Conservation (phyloP, 164 flowering plant genomes). For the Protea cynaroides region DNA sequence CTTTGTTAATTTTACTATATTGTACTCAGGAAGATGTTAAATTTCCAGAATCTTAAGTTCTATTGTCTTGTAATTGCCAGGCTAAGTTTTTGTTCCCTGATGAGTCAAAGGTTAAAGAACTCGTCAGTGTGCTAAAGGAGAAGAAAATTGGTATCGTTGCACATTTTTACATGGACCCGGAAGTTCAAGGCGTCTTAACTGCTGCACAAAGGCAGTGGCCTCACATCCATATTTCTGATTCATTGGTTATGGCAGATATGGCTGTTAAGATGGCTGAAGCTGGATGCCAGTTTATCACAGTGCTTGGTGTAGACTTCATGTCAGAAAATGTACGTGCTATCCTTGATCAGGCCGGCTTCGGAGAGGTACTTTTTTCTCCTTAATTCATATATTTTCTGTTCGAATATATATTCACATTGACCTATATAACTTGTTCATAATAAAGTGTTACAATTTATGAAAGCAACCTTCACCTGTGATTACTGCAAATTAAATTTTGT, state of each 20-base stretch:
- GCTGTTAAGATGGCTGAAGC: slow-evolving; percentile 94
- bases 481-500: slow-evolving; percentile 13
- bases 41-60: slow-evolving; percentile 15
- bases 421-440: too few relatives aligned
- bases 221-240: slow-evolving; percentile 89
- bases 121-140: slow-evolving; percentile 70
- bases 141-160: slow-evolving; percentile 93
- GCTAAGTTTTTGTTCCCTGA: slow-evolving; percentile 79
- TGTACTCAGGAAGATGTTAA: neutral
- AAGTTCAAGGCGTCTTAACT: slow-evolving; percentile 93
- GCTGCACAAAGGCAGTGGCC: slow-evolving; percentile 96
- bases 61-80: slow-evolving; percentile 52
- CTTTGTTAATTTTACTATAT: neutral
- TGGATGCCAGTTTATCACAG: slow-evolving; percentile 78
- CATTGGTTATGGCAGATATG: slow-evolving; percentile 92
- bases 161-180: slow-evolving; percentile 99
- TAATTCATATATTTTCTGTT: neutral
- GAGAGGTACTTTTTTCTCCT: slow-evolving; percentile 42
- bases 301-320: slow-evolving; percentile 98
- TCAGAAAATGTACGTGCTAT: slow-evolving; percentile 98
- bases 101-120: slow-evolving; percentile 67
- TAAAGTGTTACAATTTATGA: slow-evolving; percentile 1
- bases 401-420: too few relatives aligned
- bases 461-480: slow-evolving; percentile 6
- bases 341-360: slow-evolving; percentile 93